These are phyloP conservation scores for Kwoniella europaea DNA, from an alignment of 768 basidiomycete species.

Conservation along the genomic window DNA sequence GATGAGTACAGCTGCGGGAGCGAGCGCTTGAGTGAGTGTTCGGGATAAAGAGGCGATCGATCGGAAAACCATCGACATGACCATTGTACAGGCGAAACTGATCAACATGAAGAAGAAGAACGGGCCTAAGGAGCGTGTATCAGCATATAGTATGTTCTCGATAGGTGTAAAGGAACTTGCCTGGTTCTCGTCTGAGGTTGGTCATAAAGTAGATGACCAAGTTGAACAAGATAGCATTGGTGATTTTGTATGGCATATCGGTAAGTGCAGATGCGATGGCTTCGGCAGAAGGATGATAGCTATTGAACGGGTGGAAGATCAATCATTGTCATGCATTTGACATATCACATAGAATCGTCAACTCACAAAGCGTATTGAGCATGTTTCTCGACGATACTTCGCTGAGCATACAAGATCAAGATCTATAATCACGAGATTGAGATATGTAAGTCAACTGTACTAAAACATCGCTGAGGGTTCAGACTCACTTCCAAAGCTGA, in stretches of 20 bases:
- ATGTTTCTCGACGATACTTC: slow-evolving; percentile 62
- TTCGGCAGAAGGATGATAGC: slow-evolving; percentile 64
- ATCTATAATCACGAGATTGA: slow-evolving; percentile 34
- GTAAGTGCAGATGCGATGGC: slow-evolving; percentile 56
- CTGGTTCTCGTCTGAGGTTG: slow-evolving; percentile 62
- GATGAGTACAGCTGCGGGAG: slow-evolving; percentile 70
- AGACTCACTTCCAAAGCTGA: slow-evolving; percentile 53
- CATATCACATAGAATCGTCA: neutral
- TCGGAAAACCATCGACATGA: slow-evolving; percentile 65
- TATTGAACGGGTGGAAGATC: neutral
- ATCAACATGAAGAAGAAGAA: slow-evolving; percentile 63
- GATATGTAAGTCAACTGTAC: neutral
- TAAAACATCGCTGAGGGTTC: neutral
- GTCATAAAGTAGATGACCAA: slow-evolving; percentile 62
- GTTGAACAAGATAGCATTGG: slow-evolving; percentile 56
- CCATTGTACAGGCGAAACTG: slow-evolving; percentile 65
- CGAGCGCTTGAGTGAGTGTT: slow-evolving; percentile 67
- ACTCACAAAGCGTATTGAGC: slow-evolving; percentile 61
- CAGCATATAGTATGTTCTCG: neutral
- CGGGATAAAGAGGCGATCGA: slow-evolving; percentile 70
- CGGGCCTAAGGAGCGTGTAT: slow-evolving; percentile 31
- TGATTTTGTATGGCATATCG: slow-evolving; percentile 56
- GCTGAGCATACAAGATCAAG: slow-evolving; percentile 59
- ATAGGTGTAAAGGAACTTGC: slow-evolving; percentile 58
- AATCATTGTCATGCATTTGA: neutral